Evolutionary conservation across 140 eudicot species (phyloP), one percentile per base, ranked within the genome.

Genomic region (Flaveria floridana): DNA sequence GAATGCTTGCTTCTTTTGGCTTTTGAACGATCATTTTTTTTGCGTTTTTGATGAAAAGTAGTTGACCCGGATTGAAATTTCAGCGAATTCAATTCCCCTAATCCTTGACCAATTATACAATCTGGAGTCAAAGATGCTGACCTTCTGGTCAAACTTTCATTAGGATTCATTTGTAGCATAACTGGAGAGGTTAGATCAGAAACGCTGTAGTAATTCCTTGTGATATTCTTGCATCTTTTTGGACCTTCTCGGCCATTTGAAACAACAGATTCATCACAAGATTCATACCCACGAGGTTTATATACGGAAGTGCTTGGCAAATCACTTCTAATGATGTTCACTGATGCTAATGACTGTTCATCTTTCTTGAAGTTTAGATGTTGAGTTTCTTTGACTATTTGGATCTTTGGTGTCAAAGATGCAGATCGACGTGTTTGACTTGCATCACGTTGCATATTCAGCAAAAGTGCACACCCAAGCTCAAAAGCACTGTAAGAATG

Each of bases 401-500:
- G 57, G 56, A 63, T 70, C 63, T 71, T 52, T 61, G 84, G 84
- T 48, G 84, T 80, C 21, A 74, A 9, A 21, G 82, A 71, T 62
- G 77, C 82, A 71, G 82, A 78, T 28, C 77, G 58, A 15, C 77
- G 67, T 20, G 41, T 71, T 50, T 6, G 18, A 15, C 73, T 78
- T 71, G 55, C 46, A 1, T 78, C 73, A 34, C 41, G 47, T 13
- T 62, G 77, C 82, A 62, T 78, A 52, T 79, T 65, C 50, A 72
- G 50, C 73, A 79, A 6, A 79, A 79, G 68, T 52, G 82, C 78
- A 65, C 78, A 68, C 25, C 76, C 80, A 4, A 80, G 76, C 62
- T 80, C 84, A 18, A 68, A 61, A 30, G 80, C 76, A 59, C 77
- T 75, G 28, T 67, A 75, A 2, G 84, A 80, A 62, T 80, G 84